phyloP scores from a whole-genome alignment of 441 rosid species.

The Corymbia calophylla region DNA sequence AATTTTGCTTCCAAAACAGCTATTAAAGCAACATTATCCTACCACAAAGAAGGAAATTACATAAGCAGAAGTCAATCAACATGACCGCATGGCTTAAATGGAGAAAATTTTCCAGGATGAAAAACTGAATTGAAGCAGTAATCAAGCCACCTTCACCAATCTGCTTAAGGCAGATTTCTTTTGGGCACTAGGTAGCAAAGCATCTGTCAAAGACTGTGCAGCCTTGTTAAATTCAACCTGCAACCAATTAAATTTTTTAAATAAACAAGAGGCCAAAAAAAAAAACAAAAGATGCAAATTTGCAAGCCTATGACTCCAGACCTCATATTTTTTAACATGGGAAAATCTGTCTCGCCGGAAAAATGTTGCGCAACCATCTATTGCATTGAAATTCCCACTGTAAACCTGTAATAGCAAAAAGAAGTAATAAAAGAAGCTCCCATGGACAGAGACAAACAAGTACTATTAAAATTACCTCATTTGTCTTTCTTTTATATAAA shows the following conservation, averaged over 20 bases:
- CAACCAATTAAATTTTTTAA: neutral
- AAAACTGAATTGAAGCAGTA: neutral
- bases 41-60: neutral
- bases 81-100: neutral
- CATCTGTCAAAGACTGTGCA: conserved; percentile 13
- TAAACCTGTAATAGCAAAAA: conserved; percentile 15
- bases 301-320: neutral
- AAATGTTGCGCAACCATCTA: conserved; percentile 27
- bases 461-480: conserved; percentile 1
- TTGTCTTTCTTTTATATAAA: conserved; percentile 17
- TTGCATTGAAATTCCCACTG: neutral
- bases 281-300: neutral
- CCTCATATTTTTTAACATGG: conserved; percentile 24
- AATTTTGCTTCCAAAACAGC: conserved; percentile 21
- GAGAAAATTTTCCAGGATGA: neutral
- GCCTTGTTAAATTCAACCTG: conserved; percentile 24
- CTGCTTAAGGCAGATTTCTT: conserved; percentile 9
- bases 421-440: neutral
- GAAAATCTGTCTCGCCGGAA: conserved; percentile 17
- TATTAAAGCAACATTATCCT: conserved; percentile 29
- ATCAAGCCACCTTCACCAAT: conserved; percentile 9
- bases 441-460: neutral
- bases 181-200: conserved; percentile 16
- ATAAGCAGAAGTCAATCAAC: neutral
- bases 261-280: neutral